Base-by-base conservation (phyloP, 2,329 filamentous ascomycete genomes). In the Akanthomyces lecanii region DNA sequence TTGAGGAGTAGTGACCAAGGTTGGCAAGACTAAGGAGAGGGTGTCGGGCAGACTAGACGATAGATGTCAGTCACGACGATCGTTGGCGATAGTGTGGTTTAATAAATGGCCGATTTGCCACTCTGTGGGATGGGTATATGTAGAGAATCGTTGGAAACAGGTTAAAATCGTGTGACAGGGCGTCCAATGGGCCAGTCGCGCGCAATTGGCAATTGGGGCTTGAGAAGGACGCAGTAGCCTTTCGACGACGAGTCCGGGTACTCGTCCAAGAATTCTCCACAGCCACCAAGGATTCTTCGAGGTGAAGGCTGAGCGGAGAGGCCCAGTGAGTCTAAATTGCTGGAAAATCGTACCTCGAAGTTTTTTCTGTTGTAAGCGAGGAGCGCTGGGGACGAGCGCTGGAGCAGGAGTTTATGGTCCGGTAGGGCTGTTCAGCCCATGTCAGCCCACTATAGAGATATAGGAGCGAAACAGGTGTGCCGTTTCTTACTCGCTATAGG, bases 381-480 rank as follows among this genome's bases (percentile, higher is more conserved):
- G 48, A 18, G 33, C 18, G 18, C 14, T 44, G 36, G 5, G 11
- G 21, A 14, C 23, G 25, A 42, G 7, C 21, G 33, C 36, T 51
- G 47, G 47, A 42, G 45, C 36, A 23, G 45, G 56, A 42, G 36
- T 8, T 16, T 30, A 45, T 23, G 48, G 23, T 53, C 25, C 8
- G 42, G 30, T 30, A 61, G 59, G 59, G 59, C 51, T 61, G 59
- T n/a, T 47, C 18, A n/a, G 58, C 48, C 50, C 28, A 45, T 36
- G 42, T 55, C 51, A 38, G 21, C 28, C 58, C 50, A 54, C 58
- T 61, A 25, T 42, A 36, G 21, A n/a, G 21, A 23, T 54, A 48
- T 3, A 21, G 47, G 5, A 28, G 40, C 14, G 25, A 55, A 40
- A 33, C 42, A 12, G 18, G 12, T 6, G 6, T 52, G 44, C 21